Percentiles rank a stretch among this genome's conserved stretches.
phyloP scores from a whole-genome alignment of 1,284 basidiomycete species.

The Ustilago trichophora region DNA sequence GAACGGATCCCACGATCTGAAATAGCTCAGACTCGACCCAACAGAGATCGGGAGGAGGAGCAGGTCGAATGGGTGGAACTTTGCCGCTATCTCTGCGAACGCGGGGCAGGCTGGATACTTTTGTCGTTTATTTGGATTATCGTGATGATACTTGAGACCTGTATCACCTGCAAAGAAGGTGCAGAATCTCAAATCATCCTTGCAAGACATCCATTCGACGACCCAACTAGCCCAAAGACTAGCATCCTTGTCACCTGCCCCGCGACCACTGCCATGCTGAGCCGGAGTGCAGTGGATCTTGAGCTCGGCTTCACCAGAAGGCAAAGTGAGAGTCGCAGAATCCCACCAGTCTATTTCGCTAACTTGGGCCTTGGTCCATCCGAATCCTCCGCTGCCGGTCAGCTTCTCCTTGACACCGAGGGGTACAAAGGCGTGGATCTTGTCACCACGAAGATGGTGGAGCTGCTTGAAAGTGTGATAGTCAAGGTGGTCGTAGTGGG shows the following conservation, averaged over 20 bases:
- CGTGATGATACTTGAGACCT: conserved; percentile 54
- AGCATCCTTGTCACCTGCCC: conserved; percentile 44
- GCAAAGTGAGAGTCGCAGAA: conserved; percentile 13
- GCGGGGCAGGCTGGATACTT: conserved; percentile 58
- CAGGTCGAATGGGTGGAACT: conserved; percentile 47
- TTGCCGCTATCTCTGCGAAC: conserved; percentile 48
- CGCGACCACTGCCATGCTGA: conserved; percentile 61
- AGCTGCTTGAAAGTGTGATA: conserved; percentile 49
- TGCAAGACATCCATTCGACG: conserved; percentile 28
- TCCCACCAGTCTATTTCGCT: conserved; percentile 65
- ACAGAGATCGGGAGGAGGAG: conserved; percentile 60
- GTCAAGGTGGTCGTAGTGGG: conserved; percentile 66
- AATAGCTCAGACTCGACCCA: conserved; percentile 47
- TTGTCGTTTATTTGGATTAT: conserved; percentile 22
- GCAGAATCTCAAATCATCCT: conserved; percentile 28
- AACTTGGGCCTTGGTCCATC: conserved; percentile 44
- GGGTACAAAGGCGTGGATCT: conserved; percentile 56
- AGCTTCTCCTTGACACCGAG: conserved; percentile 59
- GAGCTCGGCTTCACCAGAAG: background rate
- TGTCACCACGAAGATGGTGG: conserved; percentile 16
- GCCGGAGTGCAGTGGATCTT: conserved; percentile 59
- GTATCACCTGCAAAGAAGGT: conserved; percentile 64
- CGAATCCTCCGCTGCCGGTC: conserved; percentile 21
- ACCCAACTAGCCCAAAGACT: conserved; percentile 62
- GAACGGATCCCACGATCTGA: conserved; percentile 55